These are phyloP conservation scores for Angomonas desouzai DNA, from an alignment of 208 protist genomes.

Conservation along the genomic window DNA sequence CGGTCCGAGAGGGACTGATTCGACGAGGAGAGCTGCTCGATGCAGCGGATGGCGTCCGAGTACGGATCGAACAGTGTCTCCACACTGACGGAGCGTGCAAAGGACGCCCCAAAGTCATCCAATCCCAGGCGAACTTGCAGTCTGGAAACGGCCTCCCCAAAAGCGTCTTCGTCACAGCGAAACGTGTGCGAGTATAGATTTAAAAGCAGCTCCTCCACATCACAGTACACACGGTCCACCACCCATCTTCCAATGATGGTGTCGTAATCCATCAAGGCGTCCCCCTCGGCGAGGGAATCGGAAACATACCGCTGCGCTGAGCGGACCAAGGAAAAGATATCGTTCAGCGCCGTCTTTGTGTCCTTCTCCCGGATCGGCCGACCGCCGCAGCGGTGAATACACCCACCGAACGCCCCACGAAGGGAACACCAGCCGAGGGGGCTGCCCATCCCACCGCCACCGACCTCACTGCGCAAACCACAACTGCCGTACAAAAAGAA, in stretches of 20 bases:
- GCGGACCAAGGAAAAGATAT: conserved; percentile 65
- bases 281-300: conserved; percentile 37
- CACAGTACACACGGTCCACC: conserved; percentile 57
- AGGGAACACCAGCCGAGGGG: conserved; percentile 65
- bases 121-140: conserved; percentile 52
- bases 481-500: conserved; percentile 81
- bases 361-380: conserved; percentile 44
- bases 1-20: conserved; percentile 49
- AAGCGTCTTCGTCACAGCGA: conserved; percentile 29
- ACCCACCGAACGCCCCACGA: conserved; percentile 64
- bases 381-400: conserved; percentile 52
- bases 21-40: conserved; percentile 51
- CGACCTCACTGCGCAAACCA: conserved; percentile 38
- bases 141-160: conserved; percentile 33
- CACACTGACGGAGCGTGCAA: conserved; percentile 48
- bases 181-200: conserved; percentile 77
- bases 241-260: conserved; percentile 53
- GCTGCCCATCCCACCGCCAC: conserved; percentile 34
- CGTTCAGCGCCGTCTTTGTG: conserved; percentile 60
- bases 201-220: conserved; percentile 48
- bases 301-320: conserved; percentile 63
- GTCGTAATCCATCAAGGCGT: conserved; percentile 22
- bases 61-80: conserved; percentile 82
- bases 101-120: conserved; percentile 79
- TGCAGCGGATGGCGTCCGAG: conserved; percentile 63